Evolutionary conservation across 2,329 filamentous ascomycete genomes (phyloP), one percentile per base, ranked within the genome.

Genomic region (Cladosporium sp.): DNA sequence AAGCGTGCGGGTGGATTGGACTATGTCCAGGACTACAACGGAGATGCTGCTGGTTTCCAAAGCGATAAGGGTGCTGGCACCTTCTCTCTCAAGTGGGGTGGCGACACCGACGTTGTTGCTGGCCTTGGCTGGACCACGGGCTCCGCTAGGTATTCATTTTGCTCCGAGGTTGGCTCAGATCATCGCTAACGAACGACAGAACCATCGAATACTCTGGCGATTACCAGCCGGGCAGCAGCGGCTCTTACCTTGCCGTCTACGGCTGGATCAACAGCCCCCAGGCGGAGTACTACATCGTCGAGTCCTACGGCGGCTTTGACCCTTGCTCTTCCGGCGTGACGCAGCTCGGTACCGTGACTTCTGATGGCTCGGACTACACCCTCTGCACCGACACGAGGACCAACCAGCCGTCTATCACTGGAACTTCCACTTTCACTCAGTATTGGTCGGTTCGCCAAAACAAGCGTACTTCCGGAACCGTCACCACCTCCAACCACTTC

Each of bases 281-380:
- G 13, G 48, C 48, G 11, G 78, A 80, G 58, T 80, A 80, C 68
- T 82, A 82, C 67, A 74, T 82, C 50, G 71, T 80, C 54, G 79
- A 82, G 54, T 64, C 70, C 8, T 76, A 73, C 61, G 76, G 74
- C 53, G 70, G 69, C 41, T 73, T 77, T 58, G 69, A 74, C 41
- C 52, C 56, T 5, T 54, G 53, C 42, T 50, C 52, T 12, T 36
- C 32, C 11, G 52, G 53, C 20, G 55, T 49, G n/a, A 54, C 51
- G 13, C 44, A 51, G 44, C 54, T 57, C 18, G 70, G 70, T 27
- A 69, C 63, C 3, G 61, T 73, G 7, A 58, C 51, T 11, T 66
- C 58, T 12, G 70, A 73, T 51, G 70, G 69, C 3, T 58, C 56
- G 3, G 64, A 56, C 7, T 73, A 73, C 53, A 55, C 66, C 17